Evolutionary conservation across 768 basidiomycete species (phyloP), one percentile per base, ranked within the genome.

Genomic region (Pulveroboletus sp.): DNA sequence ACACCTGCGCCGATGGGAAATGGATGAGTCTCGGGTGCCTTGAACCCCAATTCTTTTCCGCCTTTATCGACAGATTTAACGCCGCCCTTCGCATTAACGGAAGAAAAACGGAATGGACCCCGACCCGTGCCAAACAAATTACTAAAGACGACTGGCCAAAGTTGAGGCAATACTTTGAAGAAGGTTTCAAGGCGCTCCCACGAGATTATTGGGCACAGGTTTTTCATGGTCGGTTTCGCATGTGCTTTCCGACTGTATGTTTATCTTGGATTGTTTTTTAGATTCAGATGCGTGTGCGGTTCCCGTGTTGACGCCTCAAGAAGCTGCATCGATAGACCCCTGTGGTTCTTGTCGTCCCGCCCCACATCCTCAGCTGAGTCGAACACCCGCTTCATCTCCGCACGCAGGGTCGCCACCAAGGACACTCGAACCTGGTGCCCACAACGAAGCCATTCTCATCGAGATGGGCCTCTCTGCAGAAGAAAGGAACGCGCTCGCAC

Each of bases 1-100:
- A 93, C 57, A 73, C 75, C 1, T 90, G 88, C 61, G 73, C 80
- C 47, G 87, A 86, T 61, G 84, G 83, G 2, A 69, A 75, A 33
- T 89, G 80, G 77, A 87, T 93, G 77, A 80, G 84, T 3, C 78
- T 92, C 23, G 88, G 80, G 24, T 88, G 87, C 58, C 62, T 89
- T 12, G 88, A 90, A 61, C 82, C 85, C 6, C 77, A 78, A 34
- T 90, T 90, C 67, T 90, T 84, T 64, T 66, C 70, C 20, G 69
- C 67, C 1, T 90, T 90, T 58, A 70, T 89, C 37, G 69, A 75
- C 10, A 59, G 56, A 2, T 86, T 90, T 63, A 58, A 76, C 27
- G 62, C 65, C 17, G 75, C 78, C 20, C 62, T 89, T 7, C 78
- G 78, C 0, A 64, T 69, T 17, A 57, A 59, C 49, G 65, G 64